phyloP scores from a whole-genome alignment of 139 green algal species.

The Mesostigma viride region DNA sequence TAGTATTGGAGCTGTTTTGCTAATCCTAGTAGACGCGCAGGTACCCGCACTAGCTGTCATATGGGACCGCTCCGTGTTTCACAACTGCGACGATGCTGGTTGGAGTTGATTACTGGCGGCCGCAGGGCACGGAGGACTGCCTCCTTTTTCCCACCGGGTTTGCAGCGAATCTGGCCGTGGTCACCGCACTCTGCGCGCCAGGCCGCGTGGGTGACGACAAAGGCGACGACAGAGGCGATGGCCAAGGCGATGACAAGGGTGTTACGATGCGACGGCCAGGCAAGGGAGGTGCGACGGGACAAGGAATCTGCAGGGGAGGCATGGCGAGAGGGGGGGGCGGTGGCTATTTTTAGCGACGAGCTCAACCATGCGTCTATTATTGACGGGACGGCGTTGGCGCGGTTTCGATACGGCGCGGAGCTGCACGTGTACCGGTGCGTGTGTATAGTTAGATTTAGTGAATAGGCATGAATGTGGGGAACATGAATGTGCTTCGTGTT shows the following conservation, averaged over 20 bases:
- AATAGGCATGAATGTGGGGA: too few relatives aligned
- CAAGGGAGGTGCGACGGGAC: background rate
- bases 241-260: background rate
- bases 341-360: conserved; percentile 73
- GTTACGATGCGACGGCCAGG: background rate
- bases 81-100: too few relatives aligned
- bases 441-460: too few relatives aligned
- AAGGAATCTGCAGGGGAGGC: background rate
- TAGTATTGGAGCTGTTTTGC: too few relatives aligned
- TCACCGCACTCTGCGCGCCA: conserved; percentile 39
- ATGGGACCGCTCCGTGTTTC: too few relatives aligned
- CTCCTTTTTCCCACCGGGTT: conserved; percentile 53
- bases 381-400: conserved; percentile 65
- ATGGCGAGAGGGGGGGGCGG: background rate
- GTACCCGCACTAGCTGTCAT: too few relatives aligned
- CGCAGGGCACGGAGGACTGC: conserved; percentile 27
- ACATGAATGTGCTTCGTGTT: too few relatives aligned
- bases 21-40: too few relatives aligned
- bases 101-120: too few relatives aligned
- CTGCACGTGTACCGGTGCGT: conserved; percentile 45
- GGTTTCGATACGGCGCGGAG: background rate
- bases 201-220: background rate
- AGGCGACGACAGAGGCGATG: background rate
- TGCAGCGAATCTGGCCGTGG: conserved; percentile 74
- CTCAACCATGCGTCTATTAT: conserved; percentile 96